Evolutionary conservation across 2,329 filamentous ascomycete species (phyloP), one percentile per base, ranked within the genome.

Genomic region (Myrmaecium sp.): DNA sequence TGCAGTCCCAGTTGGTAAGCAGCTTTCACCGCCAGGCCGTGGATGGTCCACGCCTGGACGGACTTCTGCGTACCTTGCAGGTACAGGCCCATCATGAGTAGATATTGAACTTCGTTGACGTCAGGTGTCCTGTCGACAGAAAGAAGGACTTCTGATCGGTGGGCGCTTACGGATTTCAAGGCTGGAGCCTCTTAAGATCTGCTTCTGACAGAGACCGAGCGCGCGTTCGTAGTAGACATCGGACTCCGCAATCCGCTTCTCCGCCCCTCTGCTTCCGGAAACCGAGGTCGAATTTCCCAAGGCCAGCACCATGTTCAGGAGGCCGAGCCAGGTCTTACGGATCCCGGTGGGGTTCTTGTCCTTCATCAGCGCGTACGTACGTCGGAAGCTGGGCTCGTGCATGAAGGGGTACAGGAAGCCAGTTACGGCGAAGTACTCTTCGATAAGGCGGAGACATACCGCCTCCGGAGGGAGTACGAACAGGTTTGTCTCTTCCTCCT

Each of bases 51-150:
- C 2, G 64, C 58, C 28, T 66, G 55, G 2, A 64, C 48, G 0
- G 63, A 65, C 12, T 56, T 57, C 19, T 64, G 58, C 0, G 62
- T 66, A 2, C 64, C 62, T 35, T 69, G 63, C 0, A 67, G 47
- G 30, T 67, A 68, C 25, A 63, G 59, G 4, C 54, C 54, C 34
- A 58, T 51, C 1, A 68, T 31, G 0, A 69, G 45, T 5, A 66
- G 47, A 21, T 54, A 55, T 37, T 66, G 61, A 0, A 66, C 62
- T 54, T n/a, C n/a, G n/a, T n/a, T n/a, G n/a, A n/a, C n/a, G 28
- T 9, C 14, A 23, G 14, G 18, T 16, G 10, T 28, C 23, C 13
- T 15, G 22, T 16, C 26, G 4, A 8, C 15, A 21, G 12, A 21
- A 28, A 23, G 7, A n/a, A 11, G 21, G n/a, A n/a, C 14, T 14